Conservation (phyloP, 345 rosid genomes). For the Acer campestre region DNA sequence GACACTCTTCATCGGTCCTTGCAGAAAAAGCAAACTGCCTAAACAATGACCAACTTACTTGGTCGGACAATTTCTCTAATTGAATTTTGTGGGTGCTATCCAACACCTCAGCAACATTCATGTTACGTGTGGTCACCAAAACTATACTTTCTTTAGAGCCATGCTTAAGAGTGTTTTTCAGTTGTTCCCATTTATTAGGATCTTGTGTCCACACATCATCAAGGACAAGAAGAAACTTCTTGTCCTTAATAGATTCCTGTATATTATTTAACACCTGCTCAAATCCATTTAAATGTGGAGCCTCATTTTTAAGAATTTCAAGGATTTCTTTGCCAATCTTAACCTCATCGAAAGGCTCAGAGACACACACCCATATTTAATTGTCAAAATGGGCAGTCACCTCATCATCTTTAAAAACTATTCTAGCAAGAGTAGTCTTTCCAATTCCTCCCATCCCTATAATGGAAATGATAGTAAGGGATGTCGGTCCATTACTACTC, state of each 20-base stretch:
- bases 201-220: not conserved
- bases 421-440: not conserved
- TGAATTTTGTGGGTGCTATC: not conserved
- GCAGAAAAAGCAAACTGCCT: not conserved
- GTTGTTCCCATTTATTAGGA: not conserved
- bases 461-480: not conserved
- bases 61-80: not conserved
- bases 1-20: not conserved
- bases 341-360: not conserved
- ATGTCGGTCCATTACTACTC: not conserved
- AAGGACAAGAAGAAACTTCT: not conserved
- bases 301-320: not conserved
- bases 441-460: not conserved
- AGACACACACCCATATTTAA: constrained; percentile 4
- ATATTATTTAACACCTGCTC: not conserved
- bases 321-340: not conserved
- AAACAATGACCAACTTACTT: not conserved
- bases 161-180: not conserved
- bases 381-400: not conserved
- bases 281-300: not conserved
- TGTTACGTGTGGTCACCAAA: not conserved
- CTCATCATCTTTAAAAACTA: not conserved
- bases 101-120: not conserved
- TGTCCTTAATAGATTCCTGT: not conserved
- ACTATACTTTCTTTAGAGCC: not conserved